Evolutionary conservation across 306 rosid genomes (phyloP).

Genomic region (Casuarina cunninghamiana): DNA sequence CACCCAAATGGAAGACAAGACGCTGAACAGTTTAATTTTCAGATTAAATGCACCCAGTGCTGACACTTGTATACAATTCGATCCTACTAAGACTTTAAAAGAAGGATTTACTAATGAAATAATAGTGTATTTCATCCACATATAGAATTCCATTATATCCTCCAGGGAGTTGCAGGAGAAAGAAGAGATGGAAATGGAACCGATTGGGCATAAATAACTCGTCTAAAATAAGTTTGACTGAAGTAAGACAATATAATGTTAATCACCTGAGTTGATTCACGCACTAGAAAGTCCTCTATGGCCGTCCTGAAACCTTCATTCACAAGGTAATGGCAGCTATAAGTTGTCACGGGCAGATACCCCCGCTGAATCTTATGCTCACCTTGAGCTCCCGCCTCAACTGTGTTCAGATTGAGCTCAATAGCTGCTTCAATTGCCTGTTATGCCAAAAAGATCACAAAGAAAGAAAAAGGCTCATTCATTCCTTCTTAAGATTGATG

Average conservation of each 20-base stretch:
- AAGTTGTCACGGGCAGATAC: slow-evolving; percentile 84
- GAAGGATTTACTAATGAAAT: not conserved
- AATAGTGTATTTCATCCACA: not conserved
- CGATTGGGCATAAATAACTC: not conserved
- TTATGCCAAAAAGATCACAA: slow-evolving; percentile 12
- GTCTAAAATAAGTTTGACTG: not conserved
- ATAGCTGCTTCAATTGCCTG: slow-evolving; percentile 99
- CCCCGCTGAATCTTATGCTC: slow-evolving; percentile 98
- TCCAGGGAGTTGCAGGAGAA: not conserved
- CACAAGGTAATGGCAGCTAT: slow-evolving; percentile 79
- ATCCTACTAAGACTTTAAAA: not conserved
- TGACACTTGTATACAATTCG: not conserved
- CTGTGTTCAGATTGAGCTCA: slow-evolving; percentile 74
- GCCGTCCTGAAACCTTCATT: slow-evolving; percentile 64
- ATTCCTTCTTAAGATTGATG: not conserved
- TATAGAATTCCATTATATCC: too few species aligned
- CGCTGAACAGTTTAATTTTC: not conserved
- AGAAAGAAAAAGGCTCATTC: not conserved
- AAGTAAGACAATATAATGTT: not conserved
- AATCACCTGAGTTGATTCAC: slow-evolving; percentile 83
- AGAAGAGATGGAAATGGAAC: not conserved
- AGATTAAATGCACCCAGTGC: not conserved
- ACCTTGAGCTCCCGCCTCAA: slow-evolving; percentile 99
- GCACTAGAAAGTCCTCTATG: slow-evolving; percentile 65
- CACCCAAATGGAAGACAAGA: not conserved